A percentile compares a stretch with the other conserved stretches of the same genome.
phyloP scores from a whole-genome alignment of 2,329 filamentous ascomycete genomes.

The Oidium heveae region DNA sequence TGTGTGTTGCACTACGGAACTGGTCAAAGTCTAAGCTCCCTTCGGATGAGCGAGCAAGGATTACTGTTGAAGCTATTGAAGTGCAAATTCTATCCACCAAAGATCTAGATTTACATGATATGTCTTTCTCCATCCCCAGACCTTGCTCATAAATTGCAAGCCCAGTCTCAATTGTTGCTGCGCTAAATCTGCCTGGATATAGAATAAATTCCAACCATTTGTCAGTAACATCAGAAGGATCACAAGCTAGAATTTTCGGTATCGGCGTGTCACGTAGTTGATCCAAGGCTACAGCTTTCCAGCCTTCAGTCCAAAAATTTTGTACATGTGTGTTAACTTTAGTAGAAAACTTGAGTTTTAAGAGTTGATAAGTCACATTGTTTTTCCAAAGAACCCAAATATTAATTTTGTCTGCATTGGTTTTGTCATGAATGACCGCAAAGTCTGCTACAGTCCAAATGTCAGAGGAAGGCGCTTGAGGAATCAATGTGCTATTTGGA shows the following conservation, averaged over 20 bases:
- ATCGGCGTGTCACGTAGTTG: constrained; percentile 24
- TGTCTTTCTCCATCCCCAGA: constrained; percentile 18
- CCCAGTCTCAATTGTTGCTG: constrained; percentile 58
- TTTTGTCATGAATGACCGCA: constrained; percentile 27
- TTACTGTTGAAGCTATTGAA: constrained; percentile 43
- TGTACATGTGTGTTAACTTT: constrained; percentile 10
- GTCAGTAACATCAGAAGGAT: constrained; percentile 47
- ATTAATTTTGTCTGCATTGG: constrained; percentile 27
- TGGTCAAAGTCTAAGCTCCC: constrained; percentile 49
- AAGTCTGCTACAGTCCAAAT: constrained; percentile 68
- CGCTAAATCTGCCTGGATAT: constrained; percentile 58
- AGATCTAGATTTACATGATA: constrained; percentile 23
- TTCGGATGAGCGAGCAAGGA: constrained; percentile 32
- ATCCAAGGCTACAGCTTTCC: constrained; percentile 44
- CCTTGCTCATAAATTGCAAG: constrained; percentile 57
- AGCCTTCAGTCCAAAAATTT: constrained; percentile 35
- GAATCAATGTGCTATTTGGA: constrained; percentile 37
- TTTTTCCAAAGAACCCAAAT: constrained; percentile 71
- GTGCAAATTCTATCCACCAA: constrained; percentile 55
- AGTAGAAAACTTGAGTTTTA: constrained; percentile 43
- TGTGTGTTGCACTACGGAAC: constrained; percentile 48
- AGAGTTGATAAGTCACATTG: constrained; percentile 52
- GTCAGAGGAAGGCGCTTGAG: constrained; percentile 42
- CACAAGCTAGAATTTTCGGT: constrained; percentile 32
- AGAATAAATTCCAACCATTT: constrained; percentile 73